Conservation (phyloP, 2,329 filamentous ascomycete species). For the Ophiostoma sp. region DNA sequence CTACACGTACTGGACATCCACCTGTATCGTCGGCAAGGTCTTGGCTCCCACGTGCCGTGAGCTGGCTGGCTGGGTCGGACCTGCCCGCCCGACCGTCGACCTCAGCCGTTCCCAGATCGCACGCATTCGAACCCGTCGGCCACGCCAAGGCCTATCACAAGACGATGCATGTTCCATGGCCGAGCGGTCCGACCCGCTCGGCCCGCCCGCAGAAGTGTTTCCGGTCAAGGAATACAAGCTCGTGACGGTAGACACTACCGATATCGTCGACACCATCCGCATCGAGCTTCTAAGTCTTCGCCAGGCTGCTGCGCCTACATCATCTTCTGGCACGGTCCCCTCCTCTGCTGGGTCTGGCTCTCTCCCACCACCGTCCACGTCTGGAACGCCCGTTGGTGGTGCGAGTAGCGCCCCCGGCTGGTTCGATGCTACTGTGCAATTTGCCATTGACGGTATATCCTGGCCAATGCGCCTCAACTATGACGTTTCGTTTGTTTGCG, state of each 20-base stretch:
- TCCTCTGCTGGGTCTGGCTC: conserved; percentile 17
- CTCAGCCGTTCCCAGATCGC: conserved; percentile 65
- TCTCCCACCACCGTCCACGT: conserved; percentile 10
- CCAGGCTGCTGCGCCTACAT: conserved; percentile 15
- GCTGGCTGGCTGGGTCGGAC: conserved; percentile 69
- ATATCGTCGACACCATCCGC: conserved; percentile 59
- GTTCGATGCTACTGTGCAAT: conserved; percentile 58
- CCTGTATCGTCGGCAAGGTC: conserved; percentile 69
- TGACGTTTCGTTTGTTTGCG: conserved; percentile 61
- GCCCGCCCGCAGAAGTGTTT: conserved; percentile 56
- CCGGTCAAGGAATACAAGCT: conserved; percentile 64
- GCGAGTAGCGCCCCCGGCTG: conserved; percentile 34
- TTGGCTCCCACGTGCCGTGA: conserved; percentile 65
- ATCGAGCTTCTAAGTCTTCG: conserved; percentile 62
- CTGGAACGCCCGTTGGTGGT: conserved; percentile 15
- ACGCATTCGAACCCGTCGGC: conserved; percentile 56
- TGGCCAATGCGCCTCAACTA: conserved; percentile 59
- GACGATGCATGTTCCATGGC: conserved; percentile 61
- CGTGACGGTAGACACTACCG: conserved; percentile 55
- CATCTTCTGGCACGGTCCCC: conserved; percentile 18
- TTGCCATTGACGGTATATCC: conserved; percentile 56
- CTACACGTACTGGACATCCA: conserved; percentile 70
- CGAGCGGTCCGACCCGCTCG: conserved; percentile 62
- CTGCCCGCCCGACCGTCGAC: conserved; percentile 61
- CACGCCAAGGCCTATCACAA: conserved; percentile 50